phyloP scores from a whole-genome alignment of 352 stramenopile species.

The Pythium aphanidermatum region DNA sequence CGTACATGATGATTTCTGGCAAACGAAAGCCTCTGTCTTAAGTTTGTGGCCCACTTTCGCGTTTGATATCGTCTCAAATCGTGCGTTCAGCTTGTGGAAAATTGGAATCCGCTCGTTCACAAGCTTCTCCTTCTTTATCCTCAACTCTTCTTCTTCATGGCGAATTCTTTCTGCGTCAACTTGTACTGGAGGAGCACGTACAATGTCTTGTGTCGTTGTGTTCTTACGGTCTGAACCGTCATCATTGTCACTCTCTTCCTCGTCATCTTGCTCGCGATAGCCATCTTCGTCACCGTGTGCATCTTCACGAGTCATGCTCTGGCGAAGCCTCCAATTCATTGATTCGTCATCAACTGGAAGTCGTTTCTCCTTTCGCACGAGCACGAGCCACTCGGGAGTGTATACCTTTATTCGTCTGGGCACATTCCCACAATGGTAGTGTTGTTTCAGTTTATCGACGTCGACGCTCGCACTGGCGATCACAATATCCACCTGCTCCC shows the following conservation, averaged over 20 bases:
- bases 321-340: slow-evolving; percentile 13
- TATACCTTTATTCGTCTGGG: slow-evolving; percentile 36
- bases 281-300: slow-evolving; percentile 7
- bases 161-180: slow-evolving; percentile 31
- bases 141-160: slow-evolving; percentile 37
- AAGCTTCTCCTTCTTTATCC: slow-evolving; percentile 42
- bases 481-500: slow-evolving; percentile 35
- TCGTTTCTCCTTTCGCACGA: slow-evolving; percentile 37
- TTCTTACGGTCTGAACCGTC: slow-evolving; percentile 49
- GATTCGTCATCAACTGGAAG: slow-evolving; percentile 16
- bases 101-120: slow-evolving; percentile 51
- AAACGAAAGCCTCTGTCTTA: slow-evolving; percentile 56
- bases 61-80: slow-evolving; percentile 42
- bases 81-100: slow-evolving; percentile 75
- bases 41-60: slow-evolving; percentile 24
- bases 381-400: slow-evolving; percentile 64
- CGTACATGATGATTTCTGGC: slow-evolving; percentile 66
- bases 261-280: slow-evolving; percentile 37
- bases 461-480: slow-evolving; percentile 46
- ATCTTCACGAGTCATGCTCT: not conserved
- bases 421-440: slow-evolving; percentile 22
- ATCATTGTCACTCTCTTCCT: slow-evolving; percentile 37
- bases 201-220: slow-evolving; percentile 27
- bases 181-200: slow-evolving; percentile 27
- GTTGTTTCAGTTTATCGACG: slow-evolving; percentile 21